Evolutionary conservation across 2,329 filamentous ascomycete species (phyloP).

Genomic region (Talaromyces sp.): DNA sequence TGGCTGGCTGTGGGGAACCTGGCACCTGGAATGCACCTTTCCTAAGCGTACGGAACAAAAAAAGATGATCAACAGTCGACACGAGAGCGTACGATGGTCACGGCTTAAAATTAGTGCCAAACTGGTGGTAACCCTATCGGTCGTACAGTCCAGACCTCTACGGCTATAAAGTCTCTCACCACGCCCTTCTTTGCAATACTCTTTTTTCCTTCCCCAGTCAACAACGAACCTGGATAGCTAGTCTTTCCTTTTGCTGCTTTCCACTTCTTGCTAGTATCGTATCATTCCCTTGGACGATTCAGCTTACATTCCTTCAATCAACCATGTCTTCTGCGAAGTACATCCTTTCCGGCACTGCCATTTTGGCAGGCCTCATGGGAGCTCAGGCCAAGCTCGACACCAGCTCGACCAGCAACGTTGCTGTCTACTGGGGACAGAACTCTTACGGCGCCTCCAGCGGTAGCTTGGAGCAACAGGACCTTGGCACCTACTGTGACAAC

Average conservation of each 20-base stretch:
- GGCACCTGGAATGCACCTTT: constrained; percentile 6
- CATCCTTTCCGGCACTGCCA: constrained; percentile 7
- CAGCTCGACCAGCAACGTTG: constrained; percentile 50
- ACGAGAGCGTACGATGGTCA: not conserved
- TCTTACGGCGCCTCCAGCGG: constrained; percentile 48
- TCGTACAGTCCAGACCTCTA: not conserved
- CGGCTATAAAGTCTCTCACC: constrained; percentile 1
- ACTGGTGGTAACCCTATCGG: constrained; percentile 6
- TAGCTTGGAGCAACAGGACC: constrained; percentile 47
- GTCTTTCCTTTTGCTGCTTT: not conserved
- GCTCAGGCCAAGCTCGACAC: constrained; percentile 41
- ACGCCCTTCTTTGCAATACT: not conserved
- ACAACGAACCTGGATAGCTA: not conserved
- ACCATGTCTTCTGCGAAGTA: constrained; percentile 9
- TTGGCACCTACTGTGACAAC: constrained; percentile 55
- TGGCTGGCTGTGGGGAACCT: constrained; percentile 9
- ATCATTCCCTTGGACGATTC: constrained; percentile 4
- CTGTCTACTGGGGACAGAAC: constrained; percentile 67
- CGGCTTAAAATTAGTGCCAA: not conserved
- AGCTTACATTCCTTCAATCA: not conserved
- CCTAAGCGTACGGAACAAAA: not conserved
- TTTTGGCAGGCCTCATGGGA: constrained; percentile 24
- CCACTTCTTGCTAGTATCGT: constrained; percentile 3
- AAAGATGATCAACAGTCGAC: constrained; percentile 1
- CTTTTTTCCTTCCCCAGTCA: not conserved